Evolutionary conservation across 2,329 filamentous ascomycete genomes (phyloP).

Genomic region (Nothophoma quercina): DNA sequence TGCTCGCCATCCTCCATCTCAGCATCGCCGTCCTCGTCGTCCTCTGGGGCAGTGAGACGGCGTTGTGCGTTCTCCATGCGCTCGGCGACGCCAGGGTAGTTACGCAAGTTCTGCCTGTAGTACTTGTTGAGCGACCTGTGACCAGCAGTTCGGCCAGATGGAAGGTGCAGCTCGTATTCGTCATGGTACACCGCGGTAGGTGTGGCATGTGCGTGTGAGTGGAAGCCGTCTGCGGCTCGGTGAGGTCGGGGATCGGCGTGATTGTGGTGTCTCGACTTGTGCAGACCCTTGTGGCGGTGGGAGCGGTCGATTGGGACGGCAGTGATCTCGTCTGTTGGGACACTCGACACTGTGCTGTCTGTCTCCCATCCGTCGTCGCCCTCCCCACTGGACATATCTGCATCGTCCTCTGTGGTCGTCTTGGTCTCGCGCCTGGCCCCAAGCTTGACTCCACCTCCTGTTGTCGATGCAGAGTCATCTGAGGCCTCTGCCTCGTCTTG

Average conservation of each 20-base stretch:
- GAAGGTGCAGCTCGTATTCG: slow-evolving; percentile 92
- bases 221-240: slow-evolving; percentile 77
- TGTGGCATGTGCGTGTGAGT: slow-evolving; percentile 79
- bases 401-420: slow-evolving; percentile 47
- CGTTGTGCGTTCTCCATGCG: slow-evolving; percentile 72
- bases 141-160: slow-evolving; percentile 86
- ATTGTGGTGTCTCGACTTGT: slow-evolving; percentile 78
- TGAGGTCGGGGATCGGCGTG: slow-evolving; percentile 75
- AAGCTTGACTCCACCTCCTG: slow-evolving; percentile 70
- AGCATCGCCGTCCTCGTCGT: slow-evolving; percentile 45
- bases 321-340: slow-evolving; percentile 84
- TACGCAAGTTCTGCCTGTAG: slow-evolving; percentile 90
- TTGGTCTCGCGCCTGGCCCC: slow-evolving; percentile 65
- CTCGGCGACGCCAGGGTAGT: slow-evolving; percentile 81
- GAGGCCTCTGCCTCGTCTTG: slow-evolving; percentile 52
- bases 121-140: slow-evolving; percentile 88
- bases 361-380: slow-evolving; percentile 93
- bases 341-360: slow-evolving; percentile 83
- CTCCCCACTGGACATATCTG: slow-evolving; percentile 57
- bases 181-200: slow-evolving; percentile 84
- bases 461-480: slow-evolving; percentile 58
- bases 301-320: slow-evolving; percentile 78
- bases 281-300: slow-evolving; percentile 75
- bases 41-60: slow-evolving; percentile 64
- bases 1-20: slow-evolving; percentile 29